Percentiles rank a stretch among this genome's conserved stretches.
Conservation (phyloP, 75 land plant genomes). For the Azolla pinnata region DNA sequence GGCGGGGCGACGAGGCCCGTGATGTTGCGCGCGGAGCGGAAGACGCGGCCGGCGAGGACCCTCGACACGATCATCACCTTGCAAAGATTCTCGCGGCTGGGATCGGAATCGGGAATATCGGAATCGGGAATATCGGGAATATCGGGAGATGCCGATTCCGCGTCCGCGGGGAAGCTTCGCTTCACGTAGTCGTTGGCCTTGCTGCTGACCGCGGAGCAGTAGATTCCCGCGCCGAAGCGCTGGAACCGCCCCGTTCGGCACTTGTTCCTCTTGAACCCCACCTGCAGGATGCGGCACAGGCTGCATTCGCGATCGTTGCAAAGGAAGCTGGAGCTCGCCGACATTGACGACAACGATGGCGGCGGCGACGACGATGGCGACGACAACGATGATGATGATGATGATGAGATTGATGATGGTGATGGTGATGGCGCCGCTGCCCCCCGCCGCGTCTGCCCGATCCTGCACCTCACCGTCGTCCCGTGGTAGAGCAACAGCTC, state of each 20-base stretch:
- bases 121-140: too few relatives aligned
- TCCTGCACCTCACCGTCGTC: constrained; percentile 10
- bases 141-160: too few relatives aligned
- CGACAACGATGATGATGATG: too few relatives aligned
- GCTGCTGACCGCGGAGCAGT: background rate
- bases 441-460: background rate
- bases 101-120: background rate
- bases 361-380: too few relatives aligned
- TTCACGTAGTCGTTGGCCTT: constrained; percentile 1
- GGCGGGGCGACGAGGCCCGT: background rate
- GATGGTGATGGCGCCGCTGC: too few relatives aligned
- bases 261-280: background rate
- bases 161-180: too few relatives aligned
- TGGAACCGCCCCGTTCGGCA: background rate
- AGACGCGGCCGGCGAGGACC: constrained; percentile 2
- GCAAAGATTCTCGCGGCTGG: background rate
- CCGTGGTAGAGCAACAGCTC: constrained; percentile 6
- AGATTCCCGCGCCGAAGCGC: constrained; percentile 3
- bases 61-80: background rate
- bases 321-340: constrained; percentile 1
- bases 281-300: constrained; percentile 4
- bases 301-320: constrained; percentile 15
- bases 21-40: background rate
- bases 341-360: too few relatives aligned
- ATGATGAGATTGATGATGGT: too few relatives aligned